These are phyloP conservation scores for Gypsophila paniculata DNA, from an alignment of 179 eudicot genomes.

Conservation along the genomic window DNA sequence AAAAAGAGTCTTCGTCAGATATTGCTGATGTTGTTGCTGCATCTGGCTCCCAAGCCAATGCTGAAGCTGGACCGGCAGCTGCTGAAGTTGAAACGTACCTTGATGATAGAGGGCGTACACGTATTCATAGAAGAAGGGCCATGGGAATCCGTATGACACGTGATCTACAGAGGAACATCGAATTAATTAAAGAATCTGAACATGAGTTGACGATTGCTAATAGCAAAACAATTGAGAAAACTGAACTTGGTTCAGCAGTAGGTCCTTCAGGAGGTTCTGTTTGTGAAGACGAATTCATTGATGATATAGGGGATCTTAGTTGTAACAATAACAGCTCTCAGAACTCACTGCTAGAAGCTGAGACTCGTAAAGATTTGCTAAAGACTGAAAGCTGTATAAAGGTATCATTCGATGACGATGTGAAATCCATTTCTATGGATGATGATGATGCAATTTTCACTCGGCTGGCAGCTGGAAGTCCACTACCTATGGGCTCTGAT, in stretches of 20 bases:
- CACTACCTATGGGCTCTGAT: conserved; percentile 29
- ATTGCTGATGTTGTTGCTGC: conserved; percentile 26
- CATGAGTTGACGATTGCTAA: conserved; percentile 29
- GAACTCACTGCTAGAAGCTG: conserved; percentile 21
- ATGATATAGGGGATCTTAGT: conserved; percentile 22
- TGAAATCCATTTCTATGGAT: conserved; percentile 30
- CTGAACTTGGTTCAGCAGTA: conserved; percentile 17
- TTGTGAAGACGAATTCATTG: conserved; percentile 24
- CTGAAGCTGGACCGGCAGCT: conserved; percentile 29
- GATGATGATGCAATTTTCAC: conserved; percentile 72
- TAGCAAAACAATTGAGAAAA: conserved; percentile 20
- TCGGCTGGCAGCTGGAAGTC: conserved; percentile 58
- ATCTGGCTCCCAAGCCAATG: conserved; percentile 31
- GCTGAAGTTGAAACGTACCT: conserved; percentile 57
- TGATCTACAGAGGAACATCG: conserved; percentile 85
- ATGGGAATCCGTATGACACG: conserved; percentile 95
- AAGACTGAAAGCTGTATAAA: conserved; percentile 39
- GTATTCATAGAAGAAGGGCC: conserved; percentile 78
- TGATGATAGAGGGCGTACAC: conserved; percentile 72
- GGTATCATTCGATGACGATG: conserved; percentile 61
- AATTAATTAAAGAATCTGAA: conserved; percentile 75
- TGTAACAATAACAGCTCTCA: conserved; percentile 19
- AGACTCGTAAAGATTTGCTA: conserved; percentile 21
- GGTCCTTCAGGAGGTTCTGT: conserved; percentile 21
- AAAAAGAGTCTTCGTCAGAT: conserved; percentile 31